A percentile compares a stretch with the other conserved stretches of the same genome.
phyloP scores from a whole-genome alignment of 495 filamentous ascomycete species.

The Talaromyces liani region DNA sequence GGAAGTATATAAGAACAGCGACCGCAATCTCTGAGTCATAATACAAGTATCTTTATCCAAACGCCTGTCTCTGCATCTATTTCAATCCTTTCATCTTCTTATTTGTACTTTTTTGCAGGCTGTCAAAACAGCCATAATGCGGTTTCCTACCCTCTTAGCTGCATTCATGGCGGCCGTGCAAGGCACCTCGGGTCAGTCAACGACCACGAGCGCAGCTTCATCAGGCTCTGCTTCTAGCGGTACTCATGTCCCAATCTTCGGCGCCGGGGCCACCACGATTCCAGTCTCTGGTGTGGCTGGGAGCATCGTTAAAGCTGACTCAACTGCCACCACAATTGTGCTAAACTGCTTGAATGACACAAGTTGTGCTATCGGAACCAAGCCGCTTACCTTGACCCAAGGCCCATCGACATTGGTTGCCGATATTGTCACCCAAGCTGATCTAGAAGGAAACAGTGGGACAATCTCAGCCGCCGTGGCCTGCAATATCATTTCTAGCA shows the following conservation, averaged over 20 bases:
- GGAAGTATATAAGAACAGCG: background rate
- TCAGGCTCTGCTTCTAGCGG: background rate
- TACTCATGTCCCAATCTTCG: constrained; percentile 9
- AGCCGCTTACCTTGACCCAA: constrained; percentile 5
- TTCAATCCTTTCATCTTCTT: background rate
- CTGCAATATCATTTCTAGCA: constrained; percentile 14
- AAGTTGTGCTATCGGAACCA: background rate
- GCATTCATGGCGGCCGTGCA: background rate
- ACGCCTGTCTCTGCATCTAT: background rate
- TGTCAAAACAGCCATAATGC: background rate
- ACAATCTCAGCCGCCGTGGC: constrained; percentile 5
- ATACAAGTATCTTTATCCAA: background rate
- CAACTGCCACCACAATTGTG: constrained; percentile 10
- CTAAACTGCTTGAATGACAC: constrained; percentile 4
- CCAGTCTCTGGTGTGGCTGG: constrained; percentile 2
- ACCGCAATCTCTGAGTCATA: background rate
- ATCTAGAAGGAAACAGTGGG: background rate
- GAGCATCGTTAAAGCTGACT: constrained; percentile 12
- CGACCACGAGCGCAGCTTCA: background rate
- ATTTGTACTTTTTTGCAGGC: background rate
- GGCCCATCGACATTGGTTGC: constrained; percentile 15
- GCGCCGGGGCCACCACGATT: constrained; percentile 7
- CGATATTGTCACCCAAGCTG: constrained; percentile 10
- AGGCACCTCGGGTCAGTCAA: background rate
- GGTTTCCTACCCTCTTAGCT: background rate